Conservation (phyloP, 768 basidiomycete species). For the Hygrocybe punicea region DNA sequence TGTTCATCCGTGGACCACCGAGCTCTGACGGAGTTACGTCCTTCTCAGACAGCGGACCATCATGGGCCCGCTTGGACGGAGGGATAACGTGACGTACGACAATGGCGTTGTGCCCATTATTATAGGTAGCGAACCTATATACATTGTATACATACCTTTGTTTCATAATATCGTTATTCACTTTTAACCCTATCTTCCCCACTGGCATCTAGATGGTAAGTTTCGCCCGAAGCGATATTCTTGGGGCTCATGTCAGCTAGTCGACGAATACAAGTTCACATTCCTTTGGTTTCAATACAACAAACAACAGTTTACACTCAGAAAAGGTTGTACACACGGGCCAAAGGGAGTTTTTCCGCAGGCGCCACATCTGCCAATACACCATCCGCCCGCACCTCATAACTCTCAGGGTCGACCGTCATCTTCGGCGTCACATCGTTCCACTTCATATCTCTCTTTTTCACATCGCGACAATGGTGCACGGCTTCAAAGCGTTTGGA, state of each 20-base stretch:
- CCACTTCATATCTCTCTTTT: slow-evolving; percentile 92
- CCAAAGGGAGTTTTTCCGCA: slow-evolving; percentile 65
- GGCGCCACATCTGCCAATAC: slow-evolving; percentile 72
- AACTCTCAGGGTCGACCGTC: slow-evolving; percentile 88
- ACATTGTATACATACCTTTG: not conserved
- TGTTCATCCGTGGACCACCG: too few relatives aligned
- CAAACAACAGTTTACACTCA: slow-evolving; percentile 31
- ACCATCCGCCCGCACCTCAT: slow-evolving; percentile 82
- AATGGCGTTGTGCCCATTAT: too few relatives aligned
- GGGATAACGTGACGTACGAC: too few relatives aligned
- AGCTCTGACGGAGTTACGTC: too few relatives aligned
- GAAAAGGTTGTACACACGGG: slow-evolving; percentile 76
- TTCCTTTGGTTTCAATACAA: not conserved
- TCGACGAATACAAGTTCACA: not conserved
- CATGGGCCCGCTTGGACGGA: too few relatives aligned
- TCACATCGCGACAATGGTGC: slow-evolving; percentile 65
- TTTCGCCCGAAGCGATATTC: too few relatives aligned
- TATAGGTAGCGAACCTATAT: too few relatives aligned
- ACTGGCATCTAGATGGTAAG: too few relatives aligned
- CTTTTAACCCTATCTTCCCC: too few relatives aligned
- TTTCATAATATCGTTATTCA: not conserved
- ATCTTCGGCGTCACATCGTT: slow-evolving; percentile 80
- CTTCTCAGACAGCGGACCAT: too few relatives aligned
- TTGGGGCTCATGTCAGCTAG: too few relatives aligned
- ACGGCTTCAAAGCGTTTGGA: slow-evolving; percentile 75